Evolutionary conservation across 2,329 filamentous ascomycete genomes (phyloP), one percentile per base, ranked within the genome.

Genomic region (Xylaria sp.): DNA sequence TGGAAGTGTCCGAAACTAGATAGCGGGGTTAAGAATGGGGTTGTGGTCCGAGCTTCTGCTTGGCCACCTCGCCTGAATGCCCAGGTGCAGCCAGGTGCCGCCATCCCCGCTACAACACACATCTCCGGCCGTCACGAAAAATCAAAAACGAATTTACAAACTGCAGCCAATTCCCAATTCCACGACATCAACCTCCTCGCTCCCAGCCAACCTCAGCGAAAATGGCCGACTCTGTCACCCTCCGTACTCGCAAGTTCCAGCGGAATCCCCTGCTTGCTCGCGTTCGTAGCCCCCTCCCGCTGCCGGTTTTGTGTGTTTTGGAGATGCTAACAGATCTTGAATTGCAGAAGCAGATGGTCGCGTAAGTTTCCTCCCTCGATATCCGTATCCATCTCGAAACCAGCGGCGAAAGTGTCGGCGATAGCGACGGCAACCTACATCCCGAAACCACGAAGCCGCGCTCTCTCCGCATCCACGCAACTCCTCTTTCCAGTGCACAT

Each of bases 241-340:
- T 94, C 87, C 90, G 96, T 88, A 99, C 96, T 86, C 95, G 96
- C 93, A 98, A 98, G 90, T 99, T 99, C 93, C 97, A 98, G 87
- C 93, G 94, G 89, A 99, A 99, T 91, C 93, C 96, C 84, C 93
- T 99, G 82, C 91, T 99, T 83, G 71, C 67, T 67, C 69, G 67
- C 70, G 70, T 70, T 66, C 65, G 70, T 71, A 23, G n/a, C 15
- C 60, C 36, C 39, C 18, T 28, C 18, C 45, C 43, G 28, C 32
- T 57, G 46, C 41, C n/a, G 4, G 18, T 23, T 6, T 15, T 65
- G n/a, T 4, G 1, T 56, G 15, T 45, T 45, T 53, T 45, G 15
- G 25, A 57, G 28, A 46, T 50, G 60, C 65, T 68, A 68, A 70
- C 63, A 57, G 32, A 18, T 34, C 13, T 52, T 36, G 60, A 13